Evolutionary conservation across 2,329 filamentous ascomycete genomes (phyloP), one percentile per base, ranked within the genome.

Genomic region (Sporothrix brunneoviolacea): DNA sequence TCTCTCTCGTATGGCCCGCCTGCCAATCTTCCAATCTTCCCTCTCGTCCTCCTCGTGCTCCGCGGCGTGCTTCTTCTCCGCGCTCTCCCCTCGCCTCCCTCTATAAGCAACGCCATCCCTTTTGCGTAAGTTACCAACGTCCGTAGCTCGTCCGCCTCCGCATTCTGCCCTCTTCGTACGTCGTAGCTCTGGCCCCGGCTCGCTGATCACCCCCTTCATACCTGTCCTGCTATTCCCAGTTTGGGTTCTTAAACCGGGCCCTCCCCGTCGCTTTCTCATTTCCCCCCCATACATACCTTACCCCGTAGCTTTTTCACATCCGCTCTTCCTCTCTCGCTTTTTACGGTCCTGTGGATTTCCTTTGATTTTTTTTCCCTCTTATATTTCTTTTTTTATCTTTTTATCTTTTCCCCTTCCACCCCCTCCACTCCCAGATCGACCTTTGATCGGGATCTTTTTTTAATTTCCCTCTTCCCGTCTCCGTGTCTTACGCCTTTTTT

Each of bases 161-260:
- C 32, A 21, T 30, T 33, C n/a, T 16, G 18, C 41, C 40, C 41
- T 21, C 33, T 21, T 46, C n/a, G n/a, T n/a, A n/a, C n/a, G n/a
- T n/a, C n/a, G n/a, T n/a, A n/a, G n/a, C n/a, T n/a, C n/a, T n/a
- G n/a, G n/a, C 24, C 24, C 24, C 24, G 24, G 22, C 33, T 37
- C 42, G 30, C 32, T 27, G 30, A 45, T 36, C 42, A 30, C 42
- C 33, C 28, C 42, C 30, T 35, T 44, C n/a, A 18, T 24, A 8
- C 19, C 9, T 12, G 32, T 37, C 27, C n/a, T n/a, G 28, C 43
- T 46, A 46, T 28, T 46, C 32, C 43, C 43, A 21, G 10, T 38
- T 46, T 38, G 22, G 43, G 22, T 37, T 46, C 43, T 46, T 46
- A 38, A 37, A 38, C 33, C 33, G 43, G 21, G 18, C 32, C 43